These are phyloP conservation scores for Ganoderma sinense DNA, from an alignment of 1,284 basidiomycete species.

Conservation along the genomic window DNA sequence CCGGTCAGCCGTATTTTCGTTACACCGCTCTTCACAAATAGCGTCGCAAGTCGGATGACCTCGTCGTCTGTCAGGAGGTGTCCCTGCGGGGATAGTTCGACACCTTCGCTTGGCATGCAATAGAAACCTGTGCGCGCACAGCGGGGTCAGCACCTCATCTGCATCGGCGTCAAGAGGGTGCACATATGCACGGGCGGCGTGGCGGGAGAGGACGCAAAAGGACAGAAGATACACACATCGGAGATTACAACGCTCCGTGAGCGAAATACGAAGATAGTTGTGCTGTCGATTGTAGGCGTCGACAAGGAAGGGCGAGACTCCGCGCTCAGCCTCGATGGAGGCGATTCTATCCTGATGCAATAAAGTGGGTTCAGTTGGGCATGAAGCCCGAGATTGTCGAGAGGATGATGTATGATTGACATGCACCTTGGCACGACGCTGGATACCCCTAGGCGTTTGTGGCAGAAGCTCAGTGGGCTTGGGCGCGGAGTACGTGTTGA, in stretches of 20 bases:
- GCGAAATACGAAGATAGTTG: constrained; percentile 85
- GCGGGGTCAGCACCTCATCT: neutral
- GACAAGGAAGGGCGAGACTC: constrained; percentile 60
- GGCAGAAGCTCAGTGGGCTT: constrained; percentile 23
- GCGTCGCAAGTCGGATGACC: constrained; percentile 73
- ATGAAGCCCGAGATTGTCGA: neutral
- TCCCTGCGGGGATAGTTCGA: constrained; percentile 75
- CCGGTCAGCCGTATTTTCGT: constrained; percentile 90
- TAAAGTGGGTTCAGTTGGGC: neutral
- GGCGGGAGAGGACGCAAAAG: neutral
- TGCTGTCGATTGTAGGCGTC: constrained; percentile 77
- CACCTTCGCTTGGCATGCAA: constrained; percentile 89
- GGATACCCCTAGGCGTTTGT: constrained; percentile 16
- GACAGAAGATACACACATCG: constrained; percentile 62
- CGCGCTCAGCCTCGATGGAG: constrained; percentile 54
- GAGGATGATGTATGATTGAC: constrained; percentile 3
- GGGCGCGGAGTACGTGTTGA: constrained; percentile 18
- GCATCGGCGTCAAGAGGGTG: constrained; percentile 19
- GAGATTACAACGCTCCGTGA: constrained; percentile 89
- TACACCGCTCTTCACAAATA: constrained; percentile 86
- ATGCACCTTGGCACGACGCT: constrained; percentile 27
- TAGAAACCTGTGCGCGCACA: constrained; percentile 71
- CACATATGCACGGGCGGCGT: constrained; percentile 12
- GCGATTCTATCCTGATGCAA: constrained; percentile 48
- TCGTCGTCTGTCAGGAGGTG: constrained; percentile 82